Conservation (phyloP, 2,329 filamentous ascomycete genomes). For the Anthostomella pinea region DNA sequence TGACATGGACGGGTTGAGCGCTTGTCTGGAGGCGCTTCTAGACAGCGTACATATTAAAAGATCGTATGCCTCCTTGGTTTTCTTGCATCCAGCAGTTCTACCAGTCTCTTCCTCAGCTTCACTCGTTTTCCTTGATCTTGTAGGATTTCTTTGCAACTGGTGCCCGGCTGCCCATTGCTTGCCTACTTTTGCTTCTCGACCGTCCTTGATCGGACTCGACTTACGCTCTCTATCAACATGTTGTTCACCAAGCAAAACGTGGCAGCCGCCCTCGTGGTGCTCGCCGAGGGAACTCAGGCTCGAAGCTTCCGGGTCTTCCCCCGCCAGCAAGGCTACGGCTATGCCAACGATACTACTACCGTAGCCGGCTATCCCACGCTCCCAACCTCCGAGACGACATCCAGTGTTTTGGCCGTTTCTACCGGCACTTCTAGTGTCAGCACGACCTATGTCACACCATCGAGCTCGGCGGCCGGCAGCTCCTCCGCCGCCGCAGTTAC, state of each 20-base stretch:
- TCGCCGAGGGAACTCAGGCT: slow-evolving; percentile 12
- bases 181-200: slow-evolving; percentile 7
- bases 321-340: not conserved
- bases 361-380: not conserved
- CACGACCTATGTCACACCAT: not conserved
- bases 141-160: slow-evolving; percentile 12
- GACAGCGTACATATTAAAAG: too few species aligned
- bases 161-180: slow-evolving; percentile 18
- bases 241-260: slow-evolving; percentile 17
- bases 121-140: slow-evolving; percentile 1
- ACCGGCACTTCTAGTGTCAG: not conserved
- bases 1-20: too few species aligned
- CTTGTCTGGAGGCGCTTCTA: too few species aligned
- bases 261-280: slow-evolving; percentile 14
- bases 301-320: not conserved
- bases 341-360: slow-evolving; percentile 1
- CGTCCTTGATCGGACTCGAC: slow-evolving; percentile 10
- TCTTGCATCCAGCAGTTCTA: not conserved
- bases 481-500: not conserved
- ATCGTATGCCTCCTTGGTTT: not conserved
- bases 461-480: not conserved
- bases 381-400: not conserved
- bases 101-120: not conserved
- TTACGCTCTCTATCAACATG: slow-evolving; percentile 19
- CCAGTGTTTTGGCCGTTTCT: not conserved